A percentile compares a stretch with the other conserved stretches of the same genome.
These are phyloP conservation scores for Talaromyces sp. DNA, from an alignment of 2,329 filamentous ascomycete genomes.

Conservation along the genomic window DNA sequence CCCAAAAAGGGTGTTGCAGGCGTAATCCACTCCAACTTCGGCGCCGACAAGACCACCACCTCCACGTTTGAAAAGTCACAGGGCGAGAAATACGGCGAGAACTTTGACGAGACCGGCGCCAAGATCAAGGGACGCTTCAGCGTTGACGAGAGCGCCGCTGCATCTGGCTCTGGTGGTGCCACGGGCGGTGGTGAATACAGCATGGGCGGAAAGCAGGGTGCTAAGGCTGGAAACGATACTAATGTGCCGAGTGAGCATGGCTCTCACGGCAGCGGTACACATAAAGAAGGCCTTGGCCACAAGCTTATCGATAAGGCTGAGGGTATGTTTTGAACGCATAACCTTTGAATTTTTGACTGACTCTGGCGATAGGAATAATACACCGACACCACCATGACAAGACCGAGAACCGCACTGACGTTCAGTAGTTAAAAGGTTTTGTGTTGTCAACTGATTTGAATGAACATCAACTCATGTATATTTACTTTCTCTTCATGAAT, in stretches of 20 bases:
- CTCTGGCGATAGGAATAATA: conserved; percentile 1
- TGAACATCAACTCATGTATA: background rate
- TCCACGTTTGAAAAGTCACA: conserved; percentile 17
- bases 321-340: background rate
- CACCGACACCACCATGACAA: conserved; percentile 4
- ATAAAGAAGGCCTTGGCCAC: conserved; percentile 12
- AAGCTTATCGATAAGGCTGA: conserved; percentile 14
- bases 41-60: conserved; percentile 15
- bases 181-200: background rate
- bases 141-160: background rate
- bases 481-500: background rate
- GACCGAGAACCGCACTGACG: conserved; percentile 5
- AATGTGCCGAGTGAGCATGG: conserved; percentile 1
- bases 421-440: background rate
- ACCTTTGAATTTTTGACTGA: background rate
- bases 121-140: background rate
- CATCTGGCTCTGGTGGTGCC: conserved; percentile 1
- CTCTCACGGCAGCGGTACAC: background rate
- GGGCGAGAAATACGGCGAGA: conserved; percentile 8
- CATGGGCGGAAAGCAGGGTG: background rate
- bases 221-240: background rate
- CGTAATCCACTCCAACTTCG: conserved; percentile 11
- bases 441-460: no score
- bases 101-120: conserved; percentile 4
- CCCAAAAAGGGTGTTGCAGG: conserved; percentile 5